Evolutionary conservation across 176 grass and related monocot genomes (phyloP), one percentile per base, ranked within the genome.

Genomic region (Aegilops longissima): DNA sequence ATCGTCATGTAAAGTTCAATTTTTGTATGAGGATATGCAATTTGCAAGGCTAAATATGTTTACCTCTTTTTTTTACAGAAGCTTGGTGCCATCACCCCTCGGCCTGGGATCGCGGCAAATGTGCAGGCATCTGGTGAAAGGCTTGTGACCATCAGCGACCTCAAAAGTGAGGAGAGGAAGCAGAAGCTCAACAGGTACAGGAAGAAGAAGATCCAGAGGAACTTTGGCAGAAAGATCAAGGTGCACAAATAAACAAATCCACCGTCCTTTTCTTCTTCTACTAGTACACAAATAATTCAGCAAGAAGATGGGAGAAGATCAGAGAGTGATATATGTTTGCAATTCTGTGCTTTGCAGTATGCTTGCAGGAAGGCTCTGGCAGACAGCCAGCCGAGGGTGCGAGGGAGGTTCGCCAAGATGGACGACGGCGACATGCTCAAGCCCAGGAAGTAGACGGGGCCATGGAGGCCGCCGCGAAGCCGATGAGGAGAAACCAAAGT

Each of bases 161-260:
- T 93, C 31, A 99, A 97, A 81, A 87, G 83, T 1, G 94, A 99
- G 91, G 94, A 99, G 83, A 90, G 97, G 59, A 93, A 81, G 89
- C 87, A 97, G 91, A 94, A 99, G 84, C 97, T 99, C 86, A 94
- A 90, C 44, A 94, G 94, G 86, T 99, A 99, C 39, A 88, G 97
- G 61, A 96, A 94, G 91, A 99, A 99, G 90, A 99, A 99, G 88
- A 88, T 92, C 24, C 93, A 99, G 79, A 79, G 97, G 52, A 97
- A 99, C 80, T 99, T 97, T 76, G 92, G 97, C 72, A 92, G 97
- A 61, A 99, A 99, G 93, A 99, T 99, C 87, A 99, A 99, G 94
- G 97, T 97, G 92, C 5, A 3, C 12, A 27, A 7, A 58, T 17
- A 2, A 8, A 59, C 52, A 0, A 73, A 3, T 14, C n/a, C 45